Base-by-base conservation (phyloP, 345 rosid species). In the Draba incana region DNA sequence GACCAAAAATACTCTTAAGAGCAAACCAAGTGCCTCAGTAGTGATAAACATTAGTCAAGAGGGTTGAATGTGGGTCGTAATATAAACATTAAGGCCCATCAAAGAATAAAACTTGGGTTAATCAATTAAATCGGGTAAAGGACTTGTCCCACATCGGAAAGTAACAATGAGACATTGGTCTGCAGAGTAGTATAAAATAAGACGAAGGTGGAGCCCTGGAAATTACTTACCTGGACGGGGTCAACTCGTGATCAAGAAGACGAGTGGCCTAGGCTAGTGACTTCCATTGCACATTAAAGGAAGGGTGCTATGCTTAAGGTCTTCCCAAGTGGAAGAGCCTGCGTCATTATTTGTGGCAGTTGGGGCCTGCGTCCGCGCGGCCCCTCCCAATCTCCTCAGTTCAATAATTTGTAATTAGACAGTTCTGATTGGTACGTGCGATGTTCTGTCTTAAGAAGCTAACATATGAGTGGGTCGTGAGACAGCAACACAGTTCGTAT, bases 281-380 rank as follows among this genome's bases (percentile, higher is more conserved):
- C 70, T 5, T 60, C 47, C 76, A 78, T 78, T 78, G 81, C 76
- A 78, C 79, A 3, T 31, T 31, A 0, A 0, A 0, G 66, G 69
- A 64, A 23, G 76, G 72, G 73, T 30, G 57, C 69, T 70, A 10
- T 28, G 70, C 61, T 7, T 79, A 75, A 79, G 77, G 75, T 75
- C 82, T 79, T 52, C 77, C 64, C 69, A 44, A 20, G 81, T 10
- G 70, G 84, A 57, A 81, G 90, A 81, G 87, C 81, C 86, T 82
- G 74, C 79, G 78, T 79, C 84, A 81, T 81, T 78, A 81, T 84
- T 85, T 83, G 83, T 81, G 62, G 70, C 2, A 62, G 83, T 0
- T 68, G 81, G 70, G 86, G 80, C 80, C 62, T 79, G 88, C 84
- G 79, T 82, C 42, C 84, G 86, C 85, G 83, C 84, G 58, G 85